Conservation (phyloP, 176 grass and related monocot genomes). For the Ensete ventricosum region DNA sequence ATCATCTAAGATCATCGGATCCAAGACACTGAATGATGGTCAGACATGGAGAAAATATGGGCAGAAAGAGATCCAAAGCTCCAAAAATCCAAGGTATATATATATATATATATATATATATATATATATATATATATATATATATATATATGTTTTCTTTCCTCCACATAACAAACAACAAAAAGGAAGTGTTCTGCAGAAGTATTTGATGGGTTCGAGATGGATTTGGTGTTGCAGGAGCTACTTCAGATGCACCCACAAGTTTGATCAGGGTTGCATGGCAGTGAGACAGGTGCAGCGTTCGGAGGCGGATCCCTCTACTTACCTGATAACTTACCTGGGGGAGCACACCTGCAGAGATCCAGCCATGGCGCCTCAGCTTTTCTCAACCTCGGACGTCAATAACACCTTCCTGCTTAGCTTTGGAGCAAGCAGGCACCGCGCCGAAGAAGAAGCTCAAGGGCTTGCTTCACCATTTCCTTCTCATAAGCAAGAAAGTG, state of each 20-base stretch:
- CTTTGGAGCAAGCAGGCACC: background rate
- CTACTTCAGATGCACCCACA: constrained; percentile 45
- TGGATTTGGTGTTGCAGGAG: constrained; percentile 28
- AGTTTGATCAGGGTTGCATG: constrained; percentile 21
- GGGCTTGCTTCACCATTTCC: background rate
- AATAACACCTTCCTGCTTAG: background rate
- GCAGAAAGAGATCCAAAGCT: constrained; percentile 72
- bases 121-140: constrained; percentile 10
- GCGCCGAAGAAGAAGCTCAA: background rate
- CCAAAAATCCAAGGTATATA: constrained; percentile 56
- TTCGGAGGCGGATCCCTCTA: constrained; percentile 16
- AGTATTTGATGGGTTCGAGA: background rate
- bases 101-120: background rate
- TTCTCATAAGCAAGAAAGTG: background rate
- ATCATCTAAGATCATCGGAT: background rate
- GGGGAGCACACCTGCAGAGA: constrained; percentile 33
- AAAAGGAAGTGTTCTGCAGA: no score
- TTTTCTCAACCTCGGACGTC: background rate
- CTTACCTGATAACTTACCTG: constrained; percentile 33
- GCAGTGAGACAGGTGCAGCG: constrained; percentile 37
- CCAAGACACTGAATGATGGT: constrained; percentile 42
- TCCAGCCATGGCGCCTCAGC: background rate
- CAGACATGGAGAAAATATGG: constrained; percentile 83
- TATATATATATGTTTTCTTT: no score
- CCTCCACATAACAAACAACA: no score